A percentile compares a stretch with the other conserved stretches of the same genome.
phyloP scores from a whole-genome alignment of 768 basidiomycete species.

The Crucibulum laeve region DNA sequence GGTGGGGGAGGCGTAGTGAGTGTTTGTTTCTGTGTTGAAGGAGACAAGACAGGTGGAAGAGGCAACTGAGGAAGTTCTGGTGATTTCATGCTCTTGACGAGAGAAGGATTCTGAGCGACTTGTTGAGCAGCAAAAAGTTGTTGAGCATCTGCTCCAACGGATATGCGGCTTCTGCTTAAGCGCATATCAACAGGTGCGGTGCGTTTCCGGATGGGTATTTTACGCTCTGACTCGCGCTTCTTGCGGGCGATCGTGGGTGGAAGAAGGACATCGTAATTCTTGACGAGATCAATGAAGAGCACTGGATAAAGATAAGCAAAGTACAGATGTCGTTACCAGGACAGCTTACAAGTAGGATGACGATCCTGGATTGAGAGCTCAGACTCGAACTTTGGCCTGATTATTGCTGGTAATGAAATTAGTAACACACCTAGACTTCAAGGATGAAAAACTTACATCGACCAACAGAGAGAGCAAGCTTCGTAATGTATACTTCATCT shows the following conservation, averaged over 20 bases:
- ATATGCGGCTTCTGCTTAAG: constrained; percentile 72
- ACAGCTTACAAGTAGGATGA: constrained; percentile 65
- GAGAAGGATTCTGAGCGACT: constrained; percentile 48
- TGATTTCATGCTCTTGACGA: constrained; percentile 29
- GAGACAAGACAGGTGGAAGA: constrained; percentile 13
- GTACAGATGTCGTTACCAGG: background rate
- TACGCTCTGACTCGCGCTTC: constrained; percentile 84
- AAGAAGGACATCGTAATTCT: constrained; percentile 67
- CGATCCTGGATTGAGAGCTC: constrained; percentile 89
- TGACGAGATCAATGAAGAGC: constrained; percentile 82
- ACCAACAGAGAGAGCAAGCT: constrained; percentile 84
- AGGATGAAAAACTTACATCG: constrained; percentile 52
- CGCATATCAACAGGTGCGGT: constrained; percentile 89
- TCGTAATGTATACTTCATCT: constrained; percentile 78
- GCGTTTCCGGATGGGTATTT: constrained; percentile 77
- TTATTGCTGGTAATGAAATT: constrained; percentile 46
- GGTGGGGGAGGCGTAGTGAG: constrained; percentile 24
- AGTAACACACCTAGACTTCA: constrained; percentile 1
- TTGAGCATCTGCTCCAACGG: constrained; percentile 62
- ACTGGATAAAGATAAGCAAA: constrained; percentile 33
- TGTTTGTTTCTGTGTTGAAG: constrained; percentile 11
- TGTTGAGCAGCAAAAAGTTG: constrained; percentile 73
- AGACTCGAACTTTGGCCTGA: constrained; percentile 79
- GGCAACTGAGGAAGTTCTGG: constrained; percentile 25
- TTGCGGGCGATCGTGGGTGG: constrained; percentile 82